Percentiles rank a stretch among this genome's conserved stretches.
Conservation (phyloP, 2,329 filamentous ascomycete species). For the Aspergillus sp. region DNA sequence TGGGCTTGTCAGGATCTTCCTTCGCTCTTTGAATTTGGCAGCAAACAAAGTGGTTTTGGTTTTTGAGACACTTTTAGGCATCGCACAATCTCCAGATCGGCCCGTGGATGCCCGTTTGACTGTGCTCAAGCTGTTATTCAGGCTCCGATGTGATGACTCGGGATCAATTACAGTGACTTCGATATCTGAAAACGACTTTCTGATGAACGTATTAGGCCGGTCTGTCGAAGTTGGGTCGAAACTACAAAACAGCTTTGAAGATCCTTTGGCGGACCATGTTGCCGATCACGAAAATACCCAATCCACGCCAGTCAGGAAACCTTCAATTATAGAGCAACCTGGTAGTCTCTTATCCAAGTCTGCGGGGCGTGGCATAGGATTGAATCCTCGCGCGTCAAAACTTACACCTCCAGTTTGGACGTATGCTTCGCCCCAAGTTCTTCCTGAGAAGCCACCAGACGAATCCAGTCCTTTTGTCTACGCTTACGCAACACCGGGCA, state of each 20-base stretch:
- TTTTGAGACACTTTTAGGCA: conserved; percentile 60
- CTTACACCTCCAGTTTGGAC: conserved; percentile 50
- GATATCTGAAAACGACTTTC: conserved; percentile 65
- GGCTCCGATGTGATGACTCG: conserved; percentile 76
- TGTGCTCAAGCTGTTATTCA: conserved; percentile 73
- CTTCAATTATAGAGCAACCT: conserved; percentile 26
- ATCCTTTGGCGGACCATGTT: conserved; percentile 37
- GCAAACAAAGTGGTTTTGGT: conserved; percentile 59
- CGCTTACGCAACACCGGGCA: conserved; percentile 40
- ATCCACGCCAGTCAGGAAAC: conserved; percentile 20
- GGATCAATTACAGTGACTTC: conserved; percentile 69
- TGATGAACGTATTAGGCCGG: conserved; percentile 69
- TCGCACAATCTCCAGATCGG: conserved; percentile 56
- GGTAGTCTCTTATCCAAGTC: conserved; percentile 25
- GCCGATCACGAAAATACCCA: conserved; percentile 37
- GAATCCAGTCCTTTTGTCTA: conserved; percentile 48
- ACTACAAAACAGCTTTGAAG: conserved; percentile 15
- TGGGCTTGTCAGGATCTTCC: conserved; percentile 71
- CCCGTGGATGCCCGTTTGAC: conserved; percentile 67
- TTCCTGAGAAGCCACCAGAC: conserved; percentile 50
- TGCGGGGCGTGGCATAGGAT: conserved; percentile 26
- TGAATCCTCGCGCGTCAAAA: conserved; percentile 28
- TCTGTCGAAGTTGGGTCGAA: conserved; percentile 49
- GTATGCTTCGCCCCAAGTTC: conserved; percentile 48
- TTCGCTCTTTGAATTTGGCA: conserved; percentile 64